Conservation (phyloP, 1,139 yeast genomes). For the Saccharomycopsis hybrid region DNA sequence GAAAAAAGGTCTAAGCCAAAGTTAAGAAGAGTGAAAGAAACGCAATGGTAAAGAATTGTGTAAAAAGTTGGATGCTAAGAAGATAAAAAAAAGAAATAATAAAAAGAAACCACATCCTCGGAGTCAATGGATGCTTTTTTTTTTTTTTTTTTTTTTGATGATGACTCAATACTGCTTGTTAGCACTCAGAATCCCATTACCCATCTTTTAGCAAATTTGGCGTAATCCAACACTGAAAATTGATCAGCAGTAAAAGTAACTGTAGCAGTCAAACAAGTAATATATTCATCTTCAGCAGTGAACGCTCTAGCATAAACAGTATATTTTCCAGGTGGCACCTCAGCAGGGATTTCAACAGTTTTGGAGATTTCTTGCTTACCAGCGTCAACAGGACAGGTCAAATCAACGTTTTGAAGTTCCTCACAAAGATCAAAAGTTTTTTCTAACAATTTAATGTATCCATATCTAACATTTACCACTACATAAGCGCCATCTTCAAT, state of each 20-base stretch:
- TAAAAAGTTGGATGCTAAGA: too few relatives aligned
- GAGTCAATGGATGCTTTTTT: too few relatives aligned
- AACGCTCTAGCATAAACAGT: slow-evolving; percentile 82
- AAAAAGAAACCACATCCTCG: too few relatives aligned
- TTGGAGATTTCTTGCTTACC: slow-evolving; percentile 66
- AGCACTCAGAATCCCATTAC: slow-evolving; percentile 14
- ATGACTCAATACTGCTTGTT: too few relatives aligned
- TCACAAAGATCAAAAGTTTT: slow-evolving; percentile 90
- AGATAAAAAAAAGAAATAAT: too few relatives aligned
- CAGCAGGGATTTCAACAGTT: slow-evolving; percentile 77
- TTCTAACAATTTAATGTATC: slow-evolving; percentile 78
- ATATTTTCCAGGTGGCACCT: slow-evolving; percentile 94
- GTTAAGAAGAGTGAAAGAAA: too few relatives aligned
- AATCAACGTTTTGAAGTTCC: slow-evolving; percentile 71
- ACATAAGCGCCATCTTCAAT: slow-evolving; percentile 85
- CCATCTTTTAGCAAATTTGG: slow-evolving; percentile 15
- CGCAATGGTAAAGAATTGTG: too few relatives aligned
- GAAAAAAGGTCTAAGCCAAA: too few relatives aligned
- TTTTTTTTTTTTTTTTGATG: too few relatives aligned
- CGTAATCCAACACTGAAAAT: slow-evolving; percentile 12
- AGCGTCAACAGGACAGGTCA: slow-evolving; percentile 64
- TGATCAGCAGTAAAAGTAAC: slow-evolving; percentile 47
- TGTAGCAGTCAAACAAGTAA: slow-evolving; percentile 80
- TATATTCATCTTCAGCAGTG: slow-evolving; percentile 70
- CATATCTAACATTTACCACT: slow-evolving; percentile 87